Base-by-base conservation (phyloP, 805 yeast species). In the Kluyveromyces siamensis region DNA sequence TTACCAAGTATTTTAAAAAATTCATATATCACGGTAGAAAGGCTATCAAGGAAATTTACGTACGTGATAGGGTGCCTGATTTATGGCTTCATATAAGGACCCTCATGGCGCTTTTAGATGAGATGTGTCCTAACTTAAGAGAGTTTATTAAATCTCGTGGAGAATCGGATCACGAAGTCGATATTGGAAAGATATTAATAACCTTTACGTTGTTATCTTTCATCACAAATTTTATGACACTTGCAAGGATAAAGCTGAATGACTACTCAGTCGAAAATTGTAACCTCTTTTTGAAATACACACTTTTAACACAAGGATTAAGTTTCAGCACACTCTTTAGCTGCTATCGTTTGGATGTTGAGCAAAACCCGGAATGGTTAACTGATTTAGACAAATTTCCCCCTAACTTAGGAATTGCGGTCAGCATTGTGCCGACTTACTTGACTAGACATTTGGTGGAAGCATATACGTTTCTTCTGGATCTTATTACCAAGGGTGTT, bases 61-160 rank as follows among this genome's bases (percentile, higher is more conserved):
- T 21, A 1, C 40, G 36, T 18, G 42, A 45, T 25, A 41, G 36
- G 17, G 27, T 47, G 6, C 53, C 53, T 7, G 42, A 47, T 41
- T n/a, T 50, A 40, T 36, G 30, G n/a, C 36, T 27, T n/a, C 30
- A 41, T 21, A 3, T 21, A 9, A 30, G 16, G n/a, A 9, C 2
- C 16, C 9, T 41, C 8, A 18, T 13, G 11, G 19, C 36, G 21
- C 30, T 41, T 11, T 41, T 41, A 21, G 37, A 21, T 2, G 44
- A 41, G 11, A 11, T 30, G 16, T 41, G 44, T 36, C 44, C 44
- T 2, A 37, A 41, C 6, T 8, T 13, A 11, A 27, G n/a, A 8
- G 37, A 41, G 11, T 41, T 25, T 18, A 16, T 41, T 11, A 14
- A 14, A 30, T 11, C 44, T 14, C 21, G 21, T 30, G 17, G 18